Base-by-base conservation (phyloP, 225 moss, liverwort and hornwort genomes). In the Ulota crispa region DNA sequence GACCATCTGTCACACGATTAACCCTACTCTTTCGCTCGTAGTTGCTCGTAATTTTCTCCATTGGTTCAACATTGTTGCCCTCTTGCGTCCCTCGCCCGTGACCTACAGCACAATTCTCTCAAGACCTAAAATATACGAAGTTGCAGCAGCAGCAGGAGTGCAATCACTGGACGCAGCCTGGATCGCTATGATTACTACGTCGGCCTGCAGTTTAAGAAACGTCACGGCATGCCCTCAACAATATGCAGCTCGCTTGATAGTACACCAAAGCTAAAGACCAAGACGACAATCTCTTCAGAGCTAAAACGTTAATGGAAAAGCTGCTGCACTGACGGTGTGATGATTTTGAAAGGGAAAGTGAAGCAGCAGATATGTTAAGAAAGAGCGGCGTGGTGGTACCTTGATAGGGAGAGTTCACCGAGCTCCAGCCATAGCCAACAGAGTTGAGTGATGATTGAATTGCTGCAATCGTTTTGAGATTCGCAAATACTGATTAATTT, bases 31-130 rank as follows among this genome's bases (percentile, higher is more conserved):
- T 88, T 59, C 84, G 83, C 72, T 80, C 86, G 19, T 61, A 54
- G 62, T 65, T 75, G 64, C 74, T 82, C 8, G 82, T 72, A 79
- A 67, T 70, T n/a, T n/a, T n/a, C 27, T 88, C 85, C 88, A 88
- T 88, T 26, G 80, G 21, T 68, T 80, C 57, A 64, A 68, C 82
- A 88, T 88, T 43, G 80, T 68, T 37, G 28, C 57, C 62, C 71
- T 62, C 24, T 12, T 62, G 34, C 59, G 19, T 19, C 24, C 54
- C 24, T 19, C 45, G 11, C 36, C 19, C 68, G 52, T 77, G 54
- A 84, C 73, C 77, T 81, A 78, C 77, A 87, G 83, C 61, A 28
- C 24, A 56, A 36, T 24, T 28, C 30, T 7, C 45, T 45, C 45
- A 62, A 68, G 54, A 39, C 80, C 72, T 81, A 74, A 65, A 36